Evolutionary conservation across 73 alveolate species (phyloP), one percentile per base, ranked within the genome.

Genomic region (Uronychia binucleata): DNA sequence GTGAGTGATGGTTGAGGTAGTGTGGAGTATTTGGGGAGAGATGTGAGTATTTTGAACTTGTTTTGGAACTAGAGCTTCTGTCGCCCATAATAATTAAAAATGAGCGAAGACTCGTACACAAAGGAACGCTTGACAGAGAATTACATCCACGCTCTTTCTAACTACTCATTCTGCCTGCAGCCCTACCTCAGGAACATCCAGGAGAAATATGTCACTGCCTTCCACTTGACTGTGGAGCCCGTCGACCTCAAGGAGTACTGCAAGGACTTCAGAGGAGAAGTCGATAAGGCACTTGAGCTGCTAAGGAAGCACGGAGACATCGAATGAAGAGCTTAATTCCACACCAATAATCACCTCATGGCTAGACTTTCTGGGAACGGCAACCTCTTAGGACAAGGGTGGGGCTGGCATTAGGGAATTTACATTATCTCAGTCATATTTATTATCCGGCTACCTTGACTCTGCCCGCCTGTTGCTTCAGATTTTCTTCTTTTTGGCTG

Each of bases 141-240:
- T 82, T 85, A 33, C 81, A 46, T 85, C 33, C 27, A 31, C 46
- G 31, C 57, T 57, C 77, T 85, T 35, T n/a, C 34, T 74, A 58
- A 85, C 86, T 85, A 85, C 91, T 85, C 91, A 14, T n/a, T 19
- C 34, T 85, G 91, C 77, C 77, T 85, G 28, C 26, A 33, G 85
- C 91, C 91, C 1, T 85, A 77, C 83, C 81, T 85, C 1, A 76
- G 86, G 59, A 34, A 76, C 60, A 77, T 85, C 28, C 86, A 85
- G 31, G 74, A 85, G 86, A 85, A 85, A 60, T 85, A 85, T 33
- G 33, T 33, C 75, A 46, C 86, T 14, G 1, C 91, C 11, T 58
- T 31, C 79, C 60, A 75, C 57, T 26, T 33, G 28, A 29, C 30
- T 77, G 86, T 34, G 28, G 91, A 85, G 58, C 75, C 29, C 0